Conservation (phyloP, 805 yeast species). For the Yarrowia phangngaensis region DNA sequence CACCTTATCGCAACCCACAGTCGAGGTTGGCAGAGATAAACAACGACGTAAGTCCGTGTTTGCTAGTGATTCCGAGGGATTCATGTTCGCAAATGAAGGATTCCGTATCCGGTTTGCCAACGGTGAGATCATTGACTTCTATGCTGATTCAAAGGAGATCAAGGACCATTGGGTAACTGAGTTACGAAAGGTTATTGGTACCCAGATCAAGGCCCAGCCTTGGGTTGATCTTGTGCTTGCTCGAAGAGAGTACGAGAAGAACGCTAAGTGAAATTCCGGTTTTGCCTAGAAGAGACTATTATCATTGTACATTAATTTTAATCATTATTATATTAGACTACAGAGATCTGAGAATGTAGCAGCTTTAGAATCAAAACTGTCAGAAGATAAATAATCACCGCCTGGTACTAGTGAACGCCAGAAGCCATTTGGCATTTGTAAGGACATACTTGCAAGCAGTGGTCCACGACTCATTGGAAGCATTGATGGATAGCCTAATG, state of each 20-base stretch:
- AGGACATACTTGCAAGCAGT: constrained; percentile 77
- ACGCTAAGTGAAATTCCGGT: constrained; percentile 1
- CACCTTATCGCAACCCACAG: constrained; percentile 34
- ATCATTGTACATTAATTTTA: constrained; percentile 15
- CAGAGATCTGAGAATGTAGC: background rate
- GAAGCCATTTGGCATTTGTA: constrained; percentile 78
- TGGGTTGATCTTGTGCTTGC: constrained; percentile 32
- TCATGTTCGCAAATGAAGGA: constrained; percentile 50
- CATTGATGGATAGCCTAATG: constrained; percentile 60
- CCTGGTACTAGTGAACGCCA: constrained; percentile 58
- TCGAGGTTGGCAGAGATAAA: constrained; percentile 32
- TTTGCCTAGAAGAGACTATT: constrained; percentile 12
- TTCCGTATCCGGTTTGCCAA: constrained; percentile 72
- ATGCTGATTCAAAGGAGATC: constrained; percentile 66
- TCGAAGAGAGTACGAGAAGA: constrained; percentile 21
- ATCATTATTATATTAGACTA: constrained; percentile 5
- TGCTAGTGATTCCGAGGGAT: constrained; percentile 41
- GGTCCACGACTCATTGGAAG: constrained; percentile 79
- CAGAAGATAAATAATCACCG: constrained; percentile 1
- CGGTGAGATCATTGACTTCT: constrained; percentile 78
- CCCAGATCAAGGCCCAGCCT: constrained; percentile 22
- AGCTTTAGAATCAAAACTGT: background rate
- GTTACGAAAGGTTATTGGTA: constrained; percentile 42
- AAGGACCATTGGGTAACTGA: constrained; percentile 62
- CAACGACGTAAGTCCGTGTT: constrained; percentile 44